Evolutionary conservation across 768 basidiomycete species (phyloP).

Genomic region (Auriscalpium vulgare): DNA sequence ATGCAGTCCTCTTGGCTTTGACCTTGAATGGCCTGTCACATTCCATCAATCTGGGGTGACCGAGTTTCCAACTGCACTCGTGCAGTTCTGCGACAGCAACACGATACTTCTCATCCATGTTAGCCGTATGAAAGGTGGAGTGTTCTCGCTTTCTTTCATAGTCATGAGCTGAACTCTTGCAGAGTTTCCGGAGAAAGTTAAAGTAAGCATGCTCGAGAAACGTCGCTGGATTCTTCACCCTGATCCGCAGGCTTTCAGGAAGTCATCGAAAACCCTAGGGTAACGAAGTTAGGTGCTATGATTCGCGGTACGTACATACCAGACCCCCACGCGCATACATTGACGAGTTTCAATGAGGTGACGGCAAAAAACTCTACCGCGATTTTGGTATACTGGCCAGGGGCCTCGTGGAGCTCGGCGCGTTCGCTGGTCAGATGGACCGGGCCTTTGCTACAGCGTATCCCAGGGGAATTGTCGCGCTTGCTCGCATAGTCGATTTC

Average conservation of each 20-base stretch:
- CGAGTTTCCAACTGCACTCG: constrained; percentile 28
- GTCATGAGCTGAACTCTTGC: background rate
- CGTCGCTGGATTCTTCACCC: background rate
- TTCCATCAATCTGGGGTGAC: constrained; percentile 14
- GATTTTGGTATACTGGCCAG: constrained; percentile 34
- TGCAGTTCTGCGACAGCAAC: constrained; percentile 33
- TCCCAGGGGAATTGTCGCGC: constrained; percentile 31
- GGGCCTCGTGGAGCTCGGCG: constrained; percentile 36
- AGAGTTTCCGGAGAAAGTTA: constrained; percentile 34
- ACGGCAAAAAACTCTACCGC: constrained; percentile 36
- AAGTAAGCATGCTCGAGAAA: constrained; percentile 10
- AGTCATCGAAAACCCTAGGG: constrained; percentile 30
- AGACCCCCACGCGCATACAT: background rate
- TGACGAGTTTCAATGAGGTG: constrained; percentile 22
- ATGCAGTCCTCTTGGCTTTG: constrained; percentile 37
- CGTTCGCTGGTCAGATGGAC: constrained; percentile 32
- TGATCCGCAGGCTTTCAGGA: constrained; percentile 21
- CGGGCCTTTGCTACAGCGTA: constrained; percentile 22
- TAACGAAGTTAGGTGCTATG: constrained; percentile 37
- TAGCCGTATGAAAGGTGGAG: constrained; percentile 34
- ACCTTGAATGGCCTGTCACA: constrained; percentile 38
- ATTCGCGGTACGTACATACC: constrained; percentile 29
- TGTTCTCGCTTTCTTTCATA: background rate
- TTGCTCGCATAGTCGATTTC: constrained; percentile 32
- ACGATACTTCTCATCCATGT: constrained; percentile 39